Percentiles rank a stretch among this genome's conserved stretches.
Conservation (phyloP, 352 stramenopile genomes). For the Blastocystis sp. region DNA sequence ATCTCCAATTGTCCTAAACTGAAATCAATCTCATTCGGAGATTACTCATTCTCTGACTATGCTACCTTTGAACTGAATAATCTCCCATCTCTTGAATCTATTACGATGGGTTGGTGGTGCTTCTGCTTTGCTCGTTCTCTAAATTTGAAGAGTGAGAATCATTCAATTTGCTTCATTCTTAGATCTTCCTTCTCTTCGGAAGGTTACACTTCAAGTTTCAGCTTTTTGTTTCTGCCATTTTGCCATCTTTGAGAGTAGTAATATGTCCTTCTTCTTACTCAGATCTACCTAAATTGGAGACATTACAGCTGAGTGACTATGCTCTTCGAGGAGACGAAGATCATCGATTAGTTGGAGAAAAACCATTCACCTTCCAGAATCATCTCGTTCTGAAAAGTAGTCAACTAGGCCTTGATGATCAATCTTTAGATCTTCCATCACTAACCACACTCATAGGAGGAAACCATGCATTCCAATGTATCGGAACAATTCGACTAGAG, state of each 20-base stretch:
- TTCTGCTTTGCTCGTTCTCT: neutral
- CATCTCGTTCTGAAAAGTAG: neutral
- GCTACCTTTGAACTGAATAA: neutral
- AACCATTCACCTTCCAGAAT: neutral
- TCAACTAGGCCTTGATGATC: neutral
- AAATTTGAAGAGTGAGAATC: neutral
- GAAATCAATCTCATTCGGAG: neutral
- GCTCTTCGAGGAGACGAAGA: neutral
- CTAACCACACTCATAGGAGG: neutral
- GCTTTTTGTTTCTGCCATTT: neutral
- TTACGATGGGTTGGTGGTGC: neutral
- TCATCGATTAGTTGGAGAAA: neutral
- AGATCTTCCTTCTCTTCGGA: neutral
- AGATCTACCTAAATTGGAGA: conserved; percentile 8
- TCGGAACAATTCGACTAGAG: neutral
- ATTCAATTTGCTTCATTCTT: no score
- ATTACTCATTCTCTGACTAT: neutral
- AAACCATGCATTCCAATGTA: neutral
- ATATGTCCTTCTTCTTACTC: neutral
- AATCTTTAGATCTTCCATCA: neutral
- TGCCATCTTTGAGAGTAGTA: neutral
- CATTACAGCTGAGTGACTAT: neutral
- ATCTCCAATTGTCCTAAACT: neutral
- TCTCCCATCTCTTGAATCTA: neutral
- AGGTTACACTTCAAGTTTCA: neutral